Base-by-base conservation (phyloP, 1,284 basidiomycete species). In the Trichosporon coremiiforme region DNA sequence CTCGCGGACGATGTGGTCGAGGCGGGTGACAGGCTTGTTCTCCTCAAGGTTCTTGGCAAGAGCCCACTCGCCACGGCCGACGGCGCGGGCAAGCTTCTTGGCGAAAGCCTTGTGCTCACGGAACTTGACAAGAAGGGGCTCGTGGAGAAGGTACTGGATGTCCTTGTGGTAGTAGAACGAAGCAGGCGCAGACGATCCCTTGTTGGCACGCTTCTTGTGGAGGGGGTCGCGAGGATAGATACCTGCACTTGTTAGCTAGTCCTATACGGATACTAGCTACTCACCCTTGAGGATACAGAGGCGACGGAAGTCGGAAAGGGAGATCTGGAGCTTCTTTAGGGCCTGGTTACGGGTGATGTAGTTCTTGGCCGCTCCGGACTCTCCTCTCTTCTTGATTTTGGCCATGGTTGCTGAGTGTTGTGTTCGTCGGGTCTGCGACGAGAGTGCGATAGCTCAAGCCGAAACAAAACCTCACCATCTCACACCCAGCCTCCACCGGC, bases 81-180 rank as follows among this genome's bases (percentile, higher is more conserved):
- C 87, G 17, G 97, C 96, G 71, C 93, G 88, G 71, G 94, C 91
- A 66, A 99, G 89, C 84, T 98, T 98, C 86, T 98, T 99, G 1
- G 97, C 96, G 77, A 99, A 99, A 0, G 95, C 90, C 84, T 99
- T 99, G 87, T 99, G 96, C 82, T 99, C 95, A 78, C 97, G 88
- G 70, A 99, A 87, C 81, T 95, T 97, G 81, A 89, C 90, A n/a
- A 99, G 87, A 4, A 99, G 91, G 0, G 97, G 97, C 84, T 99
- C 97, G 80, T 99, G 97, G n/a, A 94, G 91, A 64, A 99, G 89
- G 84, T 96, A 99, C 68, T 93, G 93, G 76, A 99, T 97, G 81
- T 99, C 97, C 85, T 99, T 99, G 66, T 94, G 87, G 84, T 98
- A 98, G 86, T 99, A 99, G 85, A 99, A 99, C 5, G 95, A 93